phyloP scores from a whole-genome alignment of 1,139 yeast species.

The Blastobotrys malaysiensis region DNA sequence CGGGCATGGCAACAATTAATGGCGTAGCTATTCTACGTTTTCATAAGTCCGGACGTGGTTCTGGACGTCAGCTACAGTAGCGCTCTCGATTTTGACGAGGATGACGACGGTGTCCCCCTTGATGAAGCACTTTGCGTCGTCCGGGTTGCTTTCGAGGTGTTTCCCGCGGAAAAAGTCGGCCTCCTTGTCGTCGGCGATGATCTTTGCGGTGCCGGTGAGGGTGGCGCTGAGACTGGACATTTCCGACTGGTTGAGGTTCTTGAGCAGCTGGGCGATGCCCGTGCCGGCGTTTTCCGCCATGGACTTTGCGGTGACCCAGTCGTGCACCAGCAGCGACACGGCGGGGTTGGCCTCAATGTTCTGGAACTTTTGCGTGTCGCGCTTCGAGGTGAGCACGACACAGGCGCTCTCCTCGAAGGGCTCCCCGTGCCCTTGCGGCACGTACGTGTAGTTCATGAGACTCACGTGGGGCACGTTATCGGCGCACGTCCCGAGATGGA shows the following conservation, averaged over 20 bases:
- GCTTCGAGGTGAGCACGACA: conserved; percentile 65
- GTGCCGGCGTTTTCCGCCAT: conserved; percentile 37
- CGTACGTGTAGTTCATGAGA: conserved; percentile 79
- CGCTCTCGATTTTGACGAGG: conserved; percentile 56
- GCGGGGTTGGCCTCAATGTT: conserved; percentile 64
- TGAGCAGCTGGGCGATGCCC: conserved; percentile 53
- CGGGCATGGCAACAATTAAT: too few relatives aligned
- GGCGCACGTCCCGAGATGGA: conserved; percentile 76
- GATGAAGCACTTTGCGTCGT: conserved; percentile 64
- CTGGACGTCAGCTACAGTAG: conserved; percentile 76
- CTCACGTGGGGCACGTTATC: conserved; percentile 74
- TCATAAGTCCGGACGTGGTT: conserved; percentile 45
- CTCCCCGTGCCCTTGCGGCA: conserved; percentile 35
- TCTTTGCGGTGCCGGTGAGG: conserved; percentile 62
- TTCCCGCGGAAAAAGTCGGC: conserved; percentile 52
- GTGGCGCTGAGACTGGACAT: conserved; percentile 74
- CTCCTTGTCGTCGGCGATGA: conserved; percentile 44
- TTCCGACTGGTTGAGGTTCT: conserved; percentile 70
- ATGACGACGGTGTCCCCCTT: conserved; percentile 60
- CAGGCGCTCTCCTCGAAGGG: conserved; percentile 37
- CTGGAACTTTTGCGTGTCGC: conserved; percentile 60
- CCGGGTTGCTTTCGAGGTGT: conserved; percentile 49
- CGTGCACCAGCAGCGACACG: conserved; percentile 79
- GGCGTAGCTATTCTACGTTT: background rate
- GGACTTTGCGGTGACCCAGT: conserved; percentile 66